Evolutionary conservation across 176 grass and related monocot species (phyloP), one percentile per base, ranked within the genome.

Genomic region (Oryza punctata): DNA sequence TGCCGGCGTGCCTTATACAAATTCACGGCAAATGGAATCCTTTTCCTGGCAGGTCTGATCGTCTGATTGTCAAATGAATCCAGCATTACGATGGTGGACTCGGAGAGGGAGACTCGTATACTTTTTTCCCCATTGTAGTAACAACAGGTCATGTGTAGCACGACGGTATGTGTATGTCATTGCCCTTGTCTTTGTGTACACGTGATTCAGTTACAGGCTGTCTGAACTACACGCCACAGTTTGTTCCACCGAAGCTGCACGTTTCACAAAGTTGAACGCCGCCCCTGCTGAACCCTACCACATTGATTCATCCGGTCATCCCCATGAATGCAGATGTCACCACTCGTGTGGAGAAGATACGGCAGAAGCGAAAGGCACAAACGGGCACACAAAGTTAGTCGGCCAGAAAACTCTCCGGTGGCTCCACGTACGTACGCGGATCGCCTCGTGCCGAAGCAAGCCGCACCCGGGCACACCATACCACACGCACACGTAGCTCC

Each of bases 381-480:
- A 69, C 18, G 9, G 18, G 6, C 35, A 6, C 2, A 57, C 18
- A 57, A 57, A 21, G 52, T 40, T 12, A 40, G 67, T 32, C 24
- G 44, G 40, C 23, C 46, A 5, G 15, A n/a, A 69, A 75, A 21
- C 73, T 25, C 28, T 6, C 2, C 7, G 26, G 47, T 41, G 76
- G 33, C 76, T 67, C 81, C 81, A 57, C 52, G 52, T 57, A 88
- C 69, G 81, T 60, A 37, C 65, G 15, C 11, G 63, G 15, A 26
- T 44, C 21, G 37, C 63, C 25, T 0, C 47, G 47, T 64, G 23
- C 28, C 76, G n/a, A 76, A 75, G 77, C 70, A 24, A 75, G 46
- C 76, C 49, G 76, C 35, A 26, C 50, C 44, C 49, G 30, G 15
- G 61, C 64, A 3, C 44, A 54, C 49, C 16, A 19, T 2, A 5